phyloP scores from a whole-genome alignment of 257 asterid species.

The Lantana camara region DNA sequence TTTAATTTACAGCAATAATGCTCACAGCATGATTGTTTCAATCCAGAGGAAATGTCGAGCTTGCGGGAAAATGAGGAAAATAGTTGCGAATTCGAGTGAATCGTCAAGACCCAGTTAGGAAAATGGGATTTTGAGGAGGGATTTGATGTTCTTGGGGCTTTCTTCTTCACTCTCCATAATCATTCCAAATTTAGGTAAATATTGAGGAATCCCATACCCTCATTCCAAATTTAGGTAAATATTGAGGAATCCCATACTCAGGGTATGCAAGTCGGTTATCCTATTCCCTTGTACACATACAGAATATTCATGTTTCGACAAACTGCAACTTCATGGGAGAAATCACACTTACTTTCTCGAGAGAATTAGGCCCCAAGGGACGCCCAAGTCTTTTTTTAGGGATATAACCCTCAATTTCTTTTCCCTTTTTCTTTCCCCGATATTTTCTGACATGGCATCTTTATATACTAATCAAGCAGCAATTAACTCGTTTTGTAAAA shows the following conservation, averaged over 20 bases:
- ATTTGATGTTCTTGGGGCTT: conserved; percentile 52
- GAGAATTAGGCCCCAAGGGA: too few relatives aligned
- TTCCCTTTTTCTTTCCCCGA: too few relatives aligned
- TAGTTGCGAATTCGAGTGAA: conserved; percentile 32
- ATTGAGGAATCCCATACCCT: background rate
- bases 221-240: conserved; percentile 56
- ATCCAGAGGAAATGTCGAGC: conserved; percentile 25
- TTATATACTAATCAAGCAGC: too few relatives aligned
- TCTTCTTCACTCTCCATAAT: conserved; percentile 58
- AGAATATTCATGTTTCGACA: too few relatives aligned
- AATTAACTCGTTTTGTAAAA: too few relatives aligned
- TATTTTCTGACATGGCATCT: too few relatives aligned
- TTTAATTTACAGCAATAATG: conserved; percentile 37
- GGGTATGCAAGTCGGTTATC: too few relatives aligned
- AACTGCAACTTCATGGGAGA: too few relatives aligned
- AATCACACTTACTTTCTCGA: too few relatives aligned
- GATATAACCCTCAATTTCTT: too few relatives aligned
- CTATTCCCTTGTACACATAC: too few relatives aligned
- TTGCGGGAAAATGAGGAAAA: conserved; percentile 27
- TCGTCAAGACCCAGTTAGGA: conserved; percentile 37
- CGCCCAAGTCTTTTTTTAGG: too few relatives aligned
- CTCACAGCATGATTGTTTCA: conserved; percentile 23
- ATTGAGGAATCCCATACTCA: background rate
- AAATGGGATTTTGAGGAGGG: conserved; percentile 56
- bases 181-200: conserved; percentile 56